A percentile compares a stretch with the other conserved stretches of the same genome.
Evolutionary conservation across 805 yeast genomes (phyloP).

Genomic region (Barnettozyma botsteinii): DNA sequence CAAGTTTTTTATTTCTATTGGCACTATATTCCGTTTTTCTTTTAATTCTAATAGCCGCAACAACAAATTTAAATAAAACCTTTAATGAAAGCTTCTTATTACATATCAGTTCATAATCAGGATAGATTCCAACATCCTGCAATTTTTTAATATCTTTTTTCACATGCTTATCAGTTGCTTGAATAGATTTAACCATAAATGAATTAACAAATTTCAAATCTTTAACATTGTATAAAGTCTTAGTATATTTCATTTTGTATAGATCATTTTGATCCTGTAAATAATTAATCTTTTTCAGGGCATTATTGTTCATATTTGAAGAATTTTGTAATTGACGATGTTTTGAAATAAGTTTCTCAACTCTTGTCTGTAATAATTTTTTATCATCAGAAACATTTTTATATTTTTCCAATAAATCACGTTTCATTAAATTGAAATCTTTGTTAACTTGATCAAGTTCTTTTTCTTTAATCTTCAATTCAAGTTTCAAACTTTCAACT

Average conservation of each 20-base stretch:
- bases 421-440: slow-evolving; percentile 30
- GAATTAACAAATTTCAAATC: slow-evolving; percentile 33
- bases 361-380: slow-evolving; percentile 23
- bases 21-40: slow-evolving; percentile 26
- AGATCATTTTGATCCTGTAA: slow-evolving; percentile 39
- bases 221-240: slow-evolving; percentile 31
- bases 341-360: slow-evolving; percentile 27
- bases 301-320: slow-evolving; percentile 16
- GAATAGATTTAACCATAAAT: slow-evolving; percentile 28
- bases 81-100: slow-evolving; percentile 22
- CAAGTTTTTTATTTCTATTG: slow-evolving; percentile 17
- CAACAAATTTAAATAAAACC: slow-evolving; percentile 29
- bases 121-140: slow-evolving; percentile 23
- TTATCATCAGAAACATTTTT: slow-evolving; percentile 25
- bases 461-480: slow-evolving; percentile 15
- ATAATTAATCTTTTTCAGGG: slow-evolving; percentile 19
- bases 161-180: slow-evolving; percentile 22
- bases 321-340: slow-evolving; percentile 25
- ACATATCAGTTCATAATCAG: slow-evolving; percentile 23
- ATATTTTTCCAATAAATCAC: slow-evolving; percentile 26
- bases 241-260: slow-evolving; percentile 43
- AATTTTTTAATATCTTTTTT: slow-evolving; percentile 24
- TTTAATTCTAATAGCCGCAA: slow-evolving; percentile 34
- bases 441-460: slow-evolving; percentile 9
- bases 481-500: slow-evolving; percentile 12